phyloP scores from a whole-genome alignment of 148 eudicot species.

The Amaranthus palmeri region DNA sequence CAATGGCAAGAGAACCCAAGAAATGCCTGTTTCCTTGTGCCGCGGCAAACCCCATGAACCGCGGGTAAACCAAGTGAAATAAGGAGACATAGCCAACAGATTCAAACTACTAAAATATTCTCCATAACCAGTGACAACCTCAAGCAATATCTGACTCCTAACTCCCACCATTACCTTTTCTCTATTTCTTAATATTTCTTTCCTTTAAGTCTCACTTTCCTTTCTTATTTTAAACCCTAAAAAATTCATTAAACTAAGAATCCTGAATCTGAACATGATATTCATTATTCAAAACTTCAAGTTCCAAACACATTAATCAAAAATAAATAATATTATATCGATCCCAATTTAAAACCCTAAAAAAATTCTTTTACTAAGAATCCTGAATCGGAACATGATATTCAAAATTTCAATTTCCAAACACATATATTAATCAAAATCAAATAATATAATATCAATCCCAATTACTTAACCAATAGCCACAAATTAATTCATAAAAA shows the following conservation, averaged over 20 bases:
- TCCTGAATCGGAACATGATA: constrained; percentile 19
- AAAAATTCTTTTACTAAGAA: constrained; percentile 23
- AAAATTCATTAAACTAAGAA: constrained; percentile 25
- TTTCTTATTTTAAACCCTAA: constrained; percentile 19
- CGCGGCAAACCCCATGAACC: constrained; percentile 68
- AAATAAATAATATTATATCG: constrained; percentile 2
- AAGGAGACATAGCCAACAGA: constrained; percentile 69
- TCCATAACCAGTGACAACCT: constrained; percentile 34
- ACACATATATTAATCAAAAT: constrained; percentile 30
- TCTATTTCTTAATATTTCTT: constrained; percentile 31
- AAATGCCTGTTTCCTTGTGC: constrained; percentile 62
- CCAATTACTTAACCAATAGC: background rate
- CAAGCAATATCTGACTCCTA: constrained; percentile 43
- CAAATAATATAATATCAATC: constrained; percentile 8
- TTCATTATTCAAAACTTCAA: constrained; percentile 34
- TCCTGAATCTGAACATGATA: constrained; percentile 25
- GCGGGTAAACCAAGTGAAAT: constrained; percentile 49
- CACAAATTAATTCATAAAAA: constrained; percentile 7
- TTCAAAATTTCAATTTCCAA: constrained; percentile 42
- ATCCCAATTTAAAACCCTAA: constrained; percentile 6
- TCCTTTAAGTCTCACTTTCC: constrained; percentile 13
- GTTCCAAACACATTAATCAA: constrained; percentile 33
- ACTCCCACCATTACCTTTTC: constrained; percentile 25
- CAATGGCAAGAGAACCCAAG: constrained; percentile 46
- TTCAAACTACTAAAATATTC: constrained; percentile 43